Evolutionary conservation across 345 rosid genomes (phyloP), one percentile per base, ranked within the genome.

Genomic region (Salix viminalis): DNA sequence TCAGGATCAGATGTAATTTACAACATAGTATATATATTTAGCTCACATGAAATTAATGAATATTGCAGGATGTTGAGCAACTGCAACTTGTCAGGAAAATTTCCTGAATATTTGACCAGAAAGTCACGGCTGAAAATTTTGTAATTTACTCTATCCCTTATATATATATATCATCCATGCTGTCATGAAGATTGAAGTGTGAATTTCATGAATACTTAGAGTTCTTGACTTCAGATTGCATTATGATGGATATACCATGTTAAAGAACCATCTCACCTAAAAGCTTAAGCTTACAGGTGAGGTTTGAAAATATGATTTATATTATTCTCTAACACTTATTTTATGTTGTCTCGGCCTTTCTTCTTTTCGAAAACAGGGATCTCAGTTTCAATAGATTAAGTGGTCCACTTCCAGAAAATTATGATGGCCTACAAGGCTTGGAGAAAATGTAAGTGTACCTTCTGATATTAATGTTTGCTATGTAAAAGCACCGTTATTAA

Each of bases 351-450:
- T 34, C 36, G 5, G 6, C 44, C 37, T 36, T 5, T 36, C 7
- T 41, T 41, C 13, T 2, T 41, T 41, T 41, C 13, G 3, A 10
- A 41, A 41, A 41, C 66, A 77, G 75, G 48, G 79, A 77, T 39
- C 69, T 77, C 48, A 70, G 68, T 70, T 77, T 77, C 75, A 77
- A 77, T 34, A 70, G 48, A 32, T 30, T 77, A 16, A 21, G 36
- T 18, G 75, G 79, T 70, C 4, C 46, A n/a, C 75, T 77, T 70
- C 26, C 75, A 3, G 44, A 61, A 30, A 70, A 70, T n/a, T 62
- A 28, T 14, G 70, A 70, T 2, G 37, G 61, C 26, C 54, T 44
- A 32, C 1, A 41, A 0, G 9, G 13, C 44, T 41, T 41, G 44
- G 44, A 41, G 44, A 41, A 41, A 41, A 41, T 41, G 44, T 41